Evolutionary conservation across 176 grass and related monocot genomes (phyloP).

Genomic region (Oryza meridionalis): DNA sequence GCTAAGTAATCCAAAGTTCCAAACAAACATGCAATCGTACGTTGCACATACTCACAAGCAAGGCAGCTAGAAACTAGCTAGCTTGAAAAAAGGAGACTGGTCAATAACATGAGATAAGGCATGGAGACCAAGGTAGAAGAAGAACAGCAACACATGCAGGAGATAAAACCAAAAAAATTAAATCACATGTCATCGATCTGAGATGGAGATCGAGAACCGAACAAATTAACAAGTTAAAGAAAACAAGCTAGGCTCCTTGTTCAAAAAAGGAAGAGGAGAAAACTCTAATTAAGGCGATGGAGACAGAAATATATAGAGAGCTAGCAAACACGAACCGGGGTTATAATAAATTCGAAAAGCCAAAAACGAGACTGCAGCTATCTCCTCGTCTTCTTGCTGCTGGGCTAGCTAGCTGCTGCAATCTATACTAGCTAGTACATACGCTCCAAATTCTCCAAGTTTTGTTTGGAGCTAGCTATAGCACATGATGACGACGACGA

Average conservation of each 20-base stretch:
- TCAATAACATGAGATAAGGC: not conserved
- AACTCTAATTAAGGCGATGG: not conserved
- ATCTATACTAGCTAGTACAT: not conserved
- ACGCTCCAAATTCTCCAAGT: not conserved
- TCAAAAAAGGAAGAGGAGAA: not conserved
- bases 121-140: not conserved
- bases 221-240: not conserved
- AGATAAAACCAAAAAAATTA: constrained; percentile 6
- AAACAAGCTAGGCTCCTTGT: not conserved
- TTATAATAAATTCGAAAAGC: constrained; percentile 4
- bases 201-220: not conserved
- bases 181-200: not conserved
- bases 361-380: not conserved
- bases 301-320: not conserved
- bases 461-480: not conserved
- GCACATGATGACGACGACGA: not conserved
- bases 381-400: not conserved
- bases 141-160: not conserved
- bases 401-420: not conserved
- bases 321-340: not conserved
- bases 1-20: not conserved
- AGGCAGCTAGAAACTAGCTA: not conserved
- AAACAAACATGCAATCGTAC: constrained; percentile 14
- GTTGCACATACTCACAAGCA: constrained; percentile 37
- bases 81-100: not conserved